Percentiles rank a stretch among this genome's conserved stretches.
These are phyloP conservation scores for Aristolochia californica DNA, from an alignment of 164 flowering plant species.

Conservation along the genomic window DNA sequence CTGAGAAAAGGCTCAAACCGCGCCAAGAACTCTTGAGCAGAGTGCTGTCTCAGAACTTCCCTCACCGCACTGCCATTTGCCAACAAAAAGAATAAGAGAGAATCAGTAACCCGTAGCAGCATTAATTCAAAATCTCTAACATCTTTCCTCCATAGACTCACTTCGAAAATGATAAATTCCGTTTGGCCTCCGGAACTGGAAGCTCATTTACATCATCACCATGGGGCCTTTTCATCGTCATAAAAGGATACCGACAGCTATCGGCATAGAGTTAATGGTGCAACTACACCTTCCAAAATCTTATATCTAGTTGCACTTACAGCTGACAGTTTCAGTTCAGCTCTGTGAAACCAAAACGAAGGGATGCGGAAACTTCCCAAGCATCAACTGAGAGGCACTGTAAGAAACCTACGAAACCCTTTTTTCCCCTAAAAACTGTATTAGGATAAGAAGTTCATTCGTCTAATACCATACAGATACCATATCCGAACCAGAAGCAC, in stretches of 20 bases:
- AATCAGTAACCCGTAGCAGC: background rate
- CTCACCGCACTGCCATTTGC: constrained; percentile 20
- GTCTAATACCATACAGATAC: no score
- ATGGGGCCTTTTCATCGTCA: constrained; percentile 28
- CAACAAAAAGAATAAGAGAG: background rate
- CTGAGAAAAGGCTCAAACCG: constrained; percentile 35
- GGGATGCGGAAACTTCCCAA: constrained; percentile 19
- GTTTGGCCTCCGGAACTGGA: constrained; percentile 17
- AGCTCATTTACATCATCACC: constrained; percentile 10
- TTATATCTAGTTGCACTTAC: no score
- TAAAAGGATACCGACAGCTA: constrained; percentile 5
- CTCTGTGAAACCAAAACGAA: constrained; percentile 6
- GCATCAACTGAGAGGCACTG: no score
- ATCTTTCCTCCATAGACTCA: constrained; percentile 3
- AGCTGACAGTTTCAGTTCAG: no score
- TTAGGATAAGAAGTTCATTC: no score
- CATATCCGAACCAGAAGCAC: no score
- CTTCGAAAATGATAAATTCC: constrained; percentile 7
- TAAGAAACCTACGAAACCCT: no score
- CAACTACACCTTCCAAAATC: background rate
- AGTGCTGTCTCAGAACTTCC: constrained; percentile 13
- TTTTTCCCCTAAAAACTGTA: no score
- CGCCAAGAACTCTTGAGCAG: constrained; percentile 14
- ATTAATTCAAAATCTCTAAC: background rate
- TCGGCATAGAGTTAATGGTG: background rate